Evolutionary conservation across 1,139 yeast genomes (phyloP).

Genomic region (Candida neerlandica): DNA sequence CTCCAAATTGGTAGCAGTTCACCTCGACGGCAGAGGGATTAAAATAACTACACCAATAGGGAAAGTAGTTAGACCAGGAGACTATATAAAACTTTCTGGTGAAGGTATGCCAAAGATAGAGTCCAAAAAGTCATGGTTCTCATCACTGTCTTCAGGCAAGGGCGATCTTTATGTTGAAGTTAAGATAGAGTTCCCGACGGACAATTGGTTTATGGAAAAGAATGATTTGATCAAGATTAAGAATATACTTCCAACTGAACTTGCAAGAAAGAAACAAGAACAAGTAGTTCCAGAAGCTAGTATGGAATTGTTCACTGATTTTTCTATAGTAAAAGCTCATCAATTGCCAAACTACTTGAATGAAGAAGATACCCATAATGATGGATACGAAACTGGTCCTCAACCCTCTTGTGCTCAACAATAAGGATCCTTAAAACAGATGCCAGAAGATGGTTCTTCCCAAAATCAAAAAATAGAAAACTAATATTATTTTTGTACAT

Average conservation of each 20-base stretch:
- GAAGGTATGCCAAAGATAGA: slow-evolving; percentile 84
- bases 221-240: slow-evolving; percentile 56
- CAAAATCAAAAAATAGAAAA: background rate
- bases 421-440: slow-evolving; percentile 19
- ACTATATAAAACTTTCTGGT: slow-evolving; percentile 60
- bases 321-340: slow-evolving; percentile 29
- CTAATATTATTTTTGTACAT: slow-evolving; percentile 8
- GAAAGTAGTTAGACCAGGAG: slow-evolving; percentile 80
- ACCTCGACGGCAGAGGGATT: slow-evolving; percentile 79
- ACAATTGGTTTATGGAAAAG: slow-evolving; percentile 75
- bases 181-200: slow-evolving; percentile 80
- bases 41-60: slow-evolving; percentile 67
- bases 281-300: slow-evolving; percentile 37
- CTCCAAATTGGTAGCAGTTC: slow-evolving; percentile 64
- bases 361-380: slow-evolving; percentile 24
- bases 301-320: slow-evolving; percentile 45
- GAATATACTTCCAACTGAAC: slow-evolving; percentile 54
- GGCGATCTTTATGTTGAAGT: slow-evolving; percentile 80
- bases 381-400: slow-evolving; percentile 21
- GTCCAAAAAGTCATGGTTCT: slow-evolving; percentile 39
- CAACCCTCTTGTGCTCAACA: slow-evolving; percentile 43
- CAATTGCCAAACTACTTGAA: slow-evolving; percentile 41
- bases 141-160: slow-evolving; percentile 27
- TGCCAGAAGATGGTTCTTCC: background rate
- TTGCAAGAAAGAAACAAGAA: slow-evolving; percentile 25